Conservation (phyloP, 1,284 basidiomycete genomes). For the Naganishia cerealis region DNA sequence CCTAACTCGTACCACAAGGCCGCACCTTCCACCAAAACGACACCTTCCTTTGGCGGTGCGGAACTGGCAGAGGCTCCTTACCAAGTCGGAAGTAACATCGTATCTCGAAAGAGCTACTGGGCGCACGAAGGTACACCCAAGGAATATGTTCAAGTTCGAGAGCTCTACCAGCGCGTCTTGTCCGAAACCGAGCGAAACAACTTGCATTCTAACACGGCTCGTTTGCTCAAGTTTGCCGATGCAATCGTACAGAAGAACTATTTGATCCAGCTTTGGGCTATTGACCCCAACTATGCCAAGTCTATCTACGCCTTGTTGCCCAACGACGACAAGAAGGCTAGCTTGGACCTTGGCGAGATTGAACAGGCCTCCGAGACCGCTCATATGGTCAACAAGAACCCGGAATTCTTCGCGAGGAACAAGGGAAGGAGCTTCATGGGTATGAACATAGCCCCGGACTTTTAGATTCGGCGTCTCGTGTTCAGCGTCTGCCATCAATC, state of each 20-base stretch:
- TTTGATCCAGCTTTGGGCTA: constrained; percentile 47
- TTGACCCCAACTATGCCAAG: constrained; percentile 44
- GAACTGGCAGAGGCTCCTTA: constrained; percentile 42
- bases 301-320: constrained; percentile 45
- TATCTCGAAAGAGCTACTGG: constrained; percentile 46
- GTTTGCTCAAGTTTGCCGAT: constrained; percentile 44
- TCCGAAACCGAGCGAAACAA: constrained; percentile 43
- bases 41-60: constrained; percentile 43
- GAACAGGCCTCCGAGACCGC: constrained; percentile 39
- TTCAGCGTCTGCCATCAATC: background rate
- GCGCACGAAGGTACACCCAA: constrained; percentile 46
- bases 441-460: constrained; percentile 32
- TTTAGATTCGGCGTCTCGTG: background rate
- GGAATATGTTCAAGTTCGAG: constrained; percentile 49
- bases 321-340: constrained; percentile 37
- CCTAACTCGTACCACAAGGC: constrained; percentile 47
- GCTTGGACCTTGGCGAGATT: constrained; percentile 43
- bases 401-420: constrained; percentile 36
- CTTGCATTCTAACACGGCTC: constrained; percentile 48
- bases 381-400: constrained; percentile 40
- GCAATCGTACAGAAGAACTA: constrained; percentile 48
- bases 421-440: constrained; percentile 41
- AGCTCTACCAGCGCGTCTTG: constrained; percentile 47
- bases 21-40: constrained; percentile 39
- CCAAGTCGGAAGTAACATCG: constrained; percentile 46